Evolutionary conservation across 805 yeast species (phyloP), one percentile per base, ranked within the genome.

Genomic region (Ogataea trehaloabstinens): DNA sequence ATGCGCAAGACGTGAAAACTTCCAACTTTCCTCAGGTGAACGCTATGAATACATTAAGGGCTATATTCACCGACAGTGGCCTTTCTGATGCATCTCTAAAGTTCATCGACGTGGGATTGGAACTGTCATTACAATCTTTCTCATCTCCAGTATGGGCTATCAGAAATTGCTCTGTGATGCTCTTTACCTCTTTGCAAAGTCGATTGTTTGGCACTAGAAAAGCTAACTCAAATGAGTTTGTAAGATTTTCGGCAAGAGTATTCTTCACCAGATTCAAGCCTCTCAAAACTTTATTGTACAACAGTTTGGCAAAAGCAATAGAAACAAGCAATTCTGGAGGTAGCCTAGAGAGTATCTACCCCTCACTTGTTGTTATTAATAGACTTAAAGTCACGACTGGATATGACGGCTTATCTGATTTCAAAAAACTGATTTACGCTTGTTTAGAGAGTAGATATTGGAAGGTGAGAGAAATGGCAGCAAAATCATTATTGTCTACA

Each of bases 91-190:
- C 65, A 1, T 73, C 85, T 8, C 58, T 74, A 0, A 60, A 62
- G 4, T 80, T 67, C 53, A 68, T 82, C 6, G 80, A 80, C 41
- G 60, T 63, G 8, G 83, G 85, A 0, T 63, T 91, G 19, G 68
- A 70, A 19, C 58, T 86, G 16, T 70, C 95, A 0, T 68, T 93
- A 30, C 51, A 63, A 2, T 72, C 80, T 24, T 87, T 91, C 60
- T 70, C 76, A 1, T 77, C 85, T 2, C 65, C 71, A 2, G 68
- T 79, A 18, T 91, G 98, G 98, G 80, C 95, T 0, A 73, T 91
- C 19, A 72, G 96, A 55, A 91, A 91, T 57, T 87, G 97, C 60
- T 88, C 95, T 0, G 84, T 90, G 15, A 93, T 91, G 98, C 68
- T 91, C 28, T 91, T 89, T 58, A 82, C 95, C 1, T 80, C 95